Evolutionary conservation across 768 basidiomycete genomes (phyloP).

Genomic region (Exidia glandulosa): DNA sequence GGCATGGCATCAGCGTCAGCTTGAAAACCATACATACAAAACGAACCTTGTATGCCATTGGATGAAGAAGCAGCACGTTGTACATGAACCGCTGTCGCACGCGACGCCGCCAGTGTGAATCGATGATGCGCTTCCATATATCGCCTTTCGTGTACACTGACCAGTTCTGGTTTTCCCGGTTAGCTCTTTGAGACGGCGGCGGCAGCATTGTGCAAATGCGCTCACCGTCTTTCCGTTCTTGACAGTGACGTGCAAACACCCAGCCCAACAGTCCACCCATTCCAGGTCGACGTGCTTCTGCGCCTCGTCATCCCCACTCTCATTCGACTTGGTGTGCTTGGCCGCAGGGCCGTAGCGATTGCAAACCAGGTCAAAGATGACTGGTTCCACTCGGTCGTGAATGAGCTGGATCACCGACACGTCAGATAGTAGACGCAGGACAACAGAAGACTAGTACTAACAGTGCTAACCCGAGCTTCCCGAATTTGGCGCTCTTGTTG

Average conservation of each 20-base stretch:
- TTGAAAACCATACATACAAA: not conserved
- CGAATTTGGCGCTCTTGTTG: constrained; percentile 24
- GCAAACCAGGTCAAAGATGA: constrained; percentile 45
- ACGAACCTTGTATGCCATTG: constrained; percentile 48
- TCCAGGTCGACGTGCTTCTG: constrained; percentile 31
- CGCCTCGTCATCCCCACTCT: constrained; percentile 8
- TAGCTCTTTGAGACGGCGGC: not conserved
- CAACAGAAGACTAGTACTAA: constrained; percentile 16
- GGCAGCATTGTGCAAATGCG: not conserved
- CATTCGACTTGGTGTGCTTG: constrained; percentile 1
- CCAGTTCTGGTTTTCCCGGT: constrained; percentile 52
- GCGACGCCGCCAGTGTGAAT: constrained; percentile 40
- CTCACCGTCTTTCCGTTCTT: constrained; percentile 36
- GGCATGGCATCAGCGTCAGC: no score
- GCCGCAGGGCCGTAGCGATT: constrained; percentile 29
- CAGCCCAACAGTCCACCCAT: constrained; percentile 66
- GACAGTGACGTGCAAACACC: constrained; percentile 52
- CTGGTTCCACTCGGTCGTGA: constrained; percentile 35
- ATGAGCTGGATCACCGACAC: constrained; percentile 37
- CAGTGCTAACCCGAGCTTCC: constrained; percentile 42
- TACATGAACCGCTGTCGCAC: constrained; percentile 55
- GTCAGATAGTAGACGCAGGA: not conserved
- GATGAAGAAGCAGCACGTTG: constrained; percentile 45
- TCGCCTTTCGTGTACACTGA: constrained; percentile 43
- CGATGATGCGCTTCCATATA: constrained; percentile 45